A percentile compares a stretch with the other conserved stretches of the same genome.
phyloP scores from a whole-genome alignment of 495 filamentous ascomycete genomes.

The Cetradonia linearis region DNA sequence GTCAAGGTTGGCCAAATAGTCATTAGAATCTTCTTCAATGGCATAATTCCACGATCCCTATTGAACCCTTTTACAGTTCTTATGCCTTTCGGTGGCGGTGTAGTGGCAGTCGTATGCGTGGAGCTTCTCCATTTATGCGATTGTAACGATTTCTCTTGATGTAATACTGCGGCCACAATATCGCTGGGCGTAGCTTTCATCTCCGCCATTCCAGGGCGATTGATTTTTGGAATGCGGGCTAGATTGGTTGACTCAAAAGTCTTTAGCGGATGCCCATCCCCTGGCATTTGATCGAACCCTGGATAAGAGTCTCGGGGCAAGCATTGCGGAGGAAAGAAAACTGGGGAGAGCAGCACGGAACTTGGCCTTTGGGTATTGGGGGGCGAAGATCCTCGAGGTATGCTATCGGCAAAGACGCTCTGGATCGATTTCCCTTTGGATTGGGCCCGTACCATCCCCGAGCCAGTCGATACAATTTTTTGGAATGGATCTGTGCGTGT shows the following conservation, averaged over 20 bases:
- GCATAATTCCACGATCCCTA: constrained; percentile 14
- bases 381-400: too few species aligned
- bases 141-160: background rate
- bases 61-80: background rate
- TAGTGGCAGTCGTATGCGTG: background rate
- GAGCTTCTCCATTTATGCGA: background rate
- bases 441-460: background rate
- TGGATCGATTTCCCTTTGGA: background rate
- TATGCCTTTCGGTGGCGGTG: background rate
- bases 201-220: background rate
- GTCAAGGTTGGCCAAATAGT: constrained; percentile 65
- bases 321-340: background rate
- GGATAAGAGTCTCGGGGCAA: background rate
- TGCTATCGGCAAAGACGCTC: background rate
- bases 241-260: background rate
- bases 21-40: constrained; percentile 51
- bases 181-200: background rate
- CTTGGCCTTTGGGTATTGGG: background rate
- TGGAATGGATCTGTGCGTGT: background rate
- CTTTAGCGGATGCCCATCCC: background rate
- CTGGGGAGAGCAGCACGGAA: background rate
- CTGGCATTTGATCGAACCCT: background rate
- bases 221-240: background rate
- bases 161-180: background rate
- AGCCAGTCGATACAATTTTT: background rate